Evolutionary conservation across 805 yeast species (phyloP), one percentile per base, ranked within the genome.

Genomic region (Metschnikowia gelsemii): DNA sequence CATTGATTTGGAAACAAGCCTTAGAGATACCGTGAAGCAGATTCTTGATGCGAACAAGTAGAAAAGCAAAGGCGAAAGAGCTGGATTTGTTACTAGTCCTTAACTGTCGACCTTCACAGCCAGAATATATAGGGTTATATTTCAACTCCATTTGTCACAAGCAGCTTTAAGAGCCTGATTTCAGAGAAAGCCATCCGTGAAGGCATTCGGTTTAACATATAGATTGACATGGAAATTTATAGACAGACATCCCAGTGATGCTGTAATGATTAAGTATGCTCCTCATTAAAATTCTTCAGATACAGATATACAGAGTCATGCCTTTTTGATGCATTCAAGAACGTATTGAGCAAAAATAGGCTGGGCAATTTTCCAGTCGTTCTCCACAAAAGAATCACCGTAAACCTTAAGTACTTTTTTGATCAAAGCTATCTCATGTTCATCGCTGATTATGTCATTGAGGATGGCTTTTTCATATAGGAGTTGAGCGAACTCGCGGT

Each of bases 401-500:
- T 75, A 79, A 1, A 59, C 62, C 47, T 74, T 70, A 48, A 79
- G 66, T 7, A 66, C 48, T 8, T 55, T 61, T 50, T 75, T 77
- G 7, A 78, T 54, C n/a, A 52, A 52, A 13, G 63, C 63, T 4
- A 64, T 55, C 22, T 76, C 79, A 2, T 52, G 50, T 21, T 70
- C 75, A 24, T 75, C 70, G 12, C 51, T 50, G 2, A 77, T 29
- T 9, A 62, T 43, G 4, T 46, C 62, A 40, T 67, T 70, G 26
- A 59, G 62, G 0, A 64, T 51, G 0, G 78, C 75, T 48, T 75
- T 76, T 31, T 77, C 80, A 45, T 68, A 63, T 9, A 78, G 55
- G 31, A 76, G 69, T 40, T 67, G 62, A 0, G 82, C 81, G 57
- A 79, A 78, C 45, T 75, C 78, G 31, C 82, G 58, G 54, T 79